These are phyloP conservation scores for Diaporthe amygdali DNA, from an alignment of 2,329 filamentous ascomycete genomes.

Conservation along the genomic window DNA sequence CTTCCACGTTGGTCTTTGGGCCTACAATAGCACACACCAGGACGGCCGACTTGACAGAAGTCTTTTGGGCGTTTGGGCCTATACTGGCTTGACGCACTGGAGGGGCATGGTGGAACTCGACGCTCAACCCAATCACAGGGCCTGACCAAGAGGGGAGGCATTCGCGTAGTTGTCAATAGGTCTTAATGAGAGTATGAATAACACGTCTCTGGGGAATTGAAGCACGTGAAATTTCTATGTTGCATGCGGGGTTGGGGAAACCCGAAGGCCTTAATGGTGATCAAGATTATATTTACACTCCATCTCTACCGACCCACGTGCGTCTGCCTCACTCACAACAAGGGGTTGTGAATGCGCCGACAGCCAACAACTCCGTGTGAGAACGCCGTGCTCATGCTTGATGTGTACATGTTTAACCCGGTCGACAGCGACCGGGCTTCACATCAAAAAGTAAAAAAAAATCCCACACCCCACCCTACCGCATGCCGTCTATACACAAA, in stretches of 20 bases:
- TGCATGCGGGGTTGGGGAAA: neutral
- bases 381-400: constrained; percentile 23
- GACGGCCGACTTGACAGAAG: neutral
- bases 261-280: neutral
- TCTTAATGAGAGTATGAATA: constrained; percentile 24
- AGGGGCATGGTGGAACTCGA: neutral
- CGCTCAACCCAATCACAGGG: neutral
- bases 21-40: neutral
- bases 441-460: neutral
- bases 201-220: neutral
- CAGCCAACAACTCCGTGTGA: neutral
- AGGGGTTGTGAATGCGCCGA: neutral
- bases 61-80: neutral
- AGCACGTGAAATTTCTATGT: neutral
- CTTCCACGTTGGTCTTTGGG: neutral
- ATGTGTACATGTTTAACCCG: neutral
- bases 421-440: neutral
- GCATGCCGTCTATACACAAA: neutral
- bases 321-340: neutral
- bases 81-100: neutral
- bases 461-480: neutral
- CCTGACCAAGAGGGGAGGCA: neutral
- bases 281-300: neutral
- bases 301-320: neutral
- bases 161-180: constrained; percentile 13